Evolutionary conservation across 2,329 filamentous ascomycete genomes (phyloP).

Genomic region (Allantophomopsis cytisporea): DNA sequence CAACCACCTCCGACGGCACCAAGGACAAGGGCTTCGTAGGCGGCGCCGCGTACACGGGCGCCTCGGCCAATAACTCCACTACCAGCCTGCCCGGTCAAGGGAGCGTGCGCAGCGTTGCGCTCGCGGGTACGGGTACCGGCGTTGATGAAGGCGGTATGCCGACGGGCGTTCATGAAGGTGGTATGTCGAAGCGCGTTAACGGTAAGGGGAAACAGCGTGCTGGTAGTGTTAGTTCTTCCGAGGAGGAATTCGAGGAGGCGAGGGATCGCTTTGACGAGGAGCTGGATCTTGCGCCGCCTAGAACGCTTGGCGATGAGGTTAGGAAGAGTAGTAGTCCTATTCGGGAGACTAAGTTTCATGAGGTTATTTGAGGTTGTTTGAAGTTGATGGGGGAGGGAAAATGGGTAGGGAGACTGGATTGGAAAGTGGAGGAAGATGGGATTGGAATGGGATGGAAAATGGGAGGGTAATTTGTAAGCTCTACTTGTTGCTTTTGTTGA

Average conservation of each 20-base stretch:
- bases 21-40: conserved; percentile 31
- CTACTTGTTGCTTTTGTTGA: too few species aligned
- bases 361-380: conserved; percentile 29
- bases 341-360: conserved; percentile 43
- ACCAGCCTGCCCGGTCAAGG: conserved; percentile 19
- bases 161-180: conserved; percentile 3
- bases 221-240: neutral
- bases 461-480: too few species aligned
- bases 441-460: too few species aligned
- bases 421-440: too few species aligned
- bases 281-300: conserved; percentile 22
- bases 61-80: conserved; percentile 29
- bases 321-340: conserved; percentile 33
- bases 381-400: too few species aligned
- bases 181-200: conserved; percentile 5
- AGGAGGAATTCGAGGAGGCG: conserved; percentile 37
- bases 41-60: conserved; percentile 30
- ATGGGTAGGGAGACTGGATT: too few species aligned
- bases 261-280: conserved; percentile 26
- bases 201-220: conserved; percentile 7
- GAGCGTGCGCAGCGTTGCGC: conserved; percentile 7
- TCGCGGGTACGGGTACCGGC: conserved; percentile 7
- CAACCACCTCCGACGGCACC: neutral
- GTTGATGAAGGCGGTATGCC: neutral
- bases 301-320: conserved; percentile 12